Evolutionary conservation across 2,329 filamentous ascomycete species (phyloP), one percentile per base, ranked within the genome.

Genomic region (Trichoderma brevicompactum): DNA sequence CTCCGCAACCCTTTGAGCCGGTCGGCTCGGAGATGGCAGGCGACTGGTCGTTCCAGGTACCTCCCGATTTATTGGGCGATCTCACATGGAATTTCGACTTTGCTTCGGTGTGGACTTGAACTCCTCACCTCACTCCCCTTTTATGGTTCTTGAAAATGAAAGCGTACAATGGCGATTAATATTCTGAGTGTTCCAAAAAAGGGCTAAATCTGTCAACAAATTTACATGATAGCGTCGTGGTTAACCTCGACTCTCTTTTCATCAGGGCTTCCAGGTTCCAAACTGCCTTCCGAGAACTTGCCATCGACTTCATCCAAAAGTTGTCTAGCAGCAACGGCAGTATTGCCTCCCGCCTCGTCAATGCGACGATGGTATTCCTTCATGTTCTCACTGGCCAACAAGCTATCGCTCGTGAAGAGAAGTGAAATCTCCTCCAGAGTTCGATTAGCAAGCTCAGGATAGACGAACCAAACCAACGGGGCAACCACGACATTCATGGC

Each of bases 401-500:
- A 76, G 67, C 78, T 82, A 13, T 76, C 67, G n/a, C 76, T 79
- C 3, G 80, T 79, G 70, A 85, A 85, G 46, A 85, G 74, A 1
- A 78, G 79, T 58, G 80, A 81, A 66, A 81, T 71, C 70, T 79
- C 69, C 66, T 69, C 64, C 12, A 67, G 49, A 15, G 65, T 65
- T 38, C 65, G 61, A 49, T 65, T 67, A 32, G 67, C 64, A 19
- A 66, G 41, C 36, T 68, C 63, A 2, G 67, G 69, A 66, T 71
- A 73, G 68, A 71, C 78, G n/a, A 83, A 71, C 69, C 77, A 85
- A 43, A 84, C 74, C n/a, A 82, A 76, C 0, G 82, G 81, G 7
- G 84, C 78, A 75, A 79, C 83, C 7, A 84, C 68, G 10, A 85
- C 70, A 68, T 85, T 85, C 38, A 85, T 70, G 3, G 77, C 81